Evolutionary conservation across 345 rosid species (phyloP).

Genomic region (Boechera retrofracta): DNA sequence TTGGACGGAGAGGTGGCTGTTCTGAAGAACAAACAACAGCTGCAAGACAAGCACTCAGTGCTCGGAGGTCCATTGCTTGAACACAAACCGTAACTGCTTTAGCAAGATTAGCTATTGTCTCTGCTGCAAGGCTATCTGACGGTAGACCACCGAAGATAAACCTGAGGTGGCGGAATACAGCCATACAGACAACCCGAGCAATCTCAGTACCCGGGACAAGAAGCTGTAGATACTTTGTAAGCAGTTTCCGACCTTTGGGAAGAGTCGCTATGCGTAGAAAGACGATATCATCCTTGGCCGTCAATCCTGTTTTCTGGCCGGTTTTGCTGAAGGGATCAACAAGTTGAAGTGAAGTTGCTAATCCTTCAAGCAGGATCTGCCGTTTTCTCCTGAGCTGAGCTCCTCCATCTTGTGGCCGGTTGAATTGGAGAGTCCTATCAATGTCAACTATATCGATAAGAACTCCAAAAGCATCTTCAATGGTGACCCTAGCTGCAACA

Average conservation of each 20-base stretch:
- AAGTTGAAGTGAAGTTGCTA: constrained; percentile 89
- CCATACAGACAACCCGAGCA: constrained; percentile 86
- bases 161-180: constrained; percentile 91
- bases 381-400: constrained; percentile 72
- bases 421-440: constrained; percentile 69
- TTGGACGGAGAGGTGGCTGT: constrained; percentile 96
- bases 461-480: constrained; percentile 77
- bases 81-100: constrained; percentile 70
- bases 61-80: constrained; percentile 80
- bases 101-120: constrained; percentile 67
- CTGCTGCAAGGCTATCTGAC: constrained; percentile 65
- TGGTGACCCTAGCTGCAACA: constrained; percentile 93
- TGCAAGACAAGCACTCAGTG: constrained; percentile 91
- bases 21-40: constrained; percentile 98
- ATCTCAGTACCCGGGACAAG: constrained; percentile 86
- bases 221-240: constrained; percentile 73
- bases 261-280: constrained; percentile 76
- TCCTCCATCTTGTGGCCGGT: constrained; percentile 87
- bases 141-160: constrained; percentile 81
- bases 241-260: constrained; percentile 83
- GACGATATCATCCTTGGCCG: constrained; percentile 79
- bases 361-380: constrained; percentile 76
- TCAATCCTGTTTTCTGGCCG: constrained; percentile 54
- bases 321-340: constrained; percentile 87
- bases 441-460: constrained; percentile 91